Conservation (phyloP, 768 basidiomycete genomes). For the Suillus brevipes region DNA sequence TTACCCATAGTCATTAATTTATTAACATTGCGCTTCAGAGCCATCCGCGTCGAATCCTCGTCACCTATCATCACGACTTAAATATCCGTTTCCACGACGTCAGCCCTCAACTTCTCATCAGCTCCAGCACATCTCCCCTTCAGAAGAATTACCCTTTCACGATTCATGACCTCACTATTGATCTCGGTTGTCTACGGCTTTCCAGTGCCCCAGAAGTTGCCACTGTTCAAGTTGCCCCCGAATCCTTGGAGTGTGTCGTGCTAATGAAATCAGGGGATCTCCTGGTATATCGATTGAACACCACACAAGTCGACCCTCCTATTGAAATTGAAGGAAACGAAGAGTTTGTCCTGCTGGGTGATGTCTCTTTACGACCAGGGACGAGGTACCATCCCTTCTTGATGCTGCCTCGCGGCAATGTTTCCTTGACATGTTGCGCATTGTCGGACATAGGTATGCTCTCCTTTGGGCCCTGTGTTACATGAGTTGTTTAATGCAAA, state of each 20-base stretch:
- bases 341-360: constrained; percentile 54
- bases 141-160: constrained; percentile 64
- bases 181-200: constrained; percentile 46
- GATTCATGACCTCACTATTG: constrained; percentile 61
- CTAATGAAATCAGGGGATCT: constrained; percentile 57
- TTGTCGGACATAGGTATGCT: constrained; percentile 72
- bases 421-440: constrained; percentile 54
- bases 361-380: constrained; percentile 40
- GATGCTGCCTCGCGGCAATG: constrained; percentile 50
- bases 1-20: neutral
- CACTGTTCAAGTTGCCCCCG: constrained; percentile 49
- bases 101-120: constrained; percentile 64
- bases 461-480: neutral
- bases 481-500: neutral
- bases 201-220: constrained; percentile 38
- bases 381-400: constrained; percentile 62
- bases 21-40: constrained; percentile 37
- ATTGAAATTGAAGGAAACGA: constrained; percentile 36
- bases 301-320: constrained; percentile 18
- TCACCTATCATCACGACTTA: constrained; percentile 64
- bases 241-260: constrained; percentile 59
- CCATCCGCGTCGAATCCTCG: constrained; percentile 62
- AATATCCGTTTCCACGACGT: constrained; percentile 73
- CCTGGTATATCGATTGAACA: constrained; percentile 46
- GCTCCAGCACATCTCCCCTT: constrained; percentile 47